These are phyloP conservation scores for Suhomyces sp. DNA, from an alignment of 805 yeast species.

Conservation along the genomic window DNA sequence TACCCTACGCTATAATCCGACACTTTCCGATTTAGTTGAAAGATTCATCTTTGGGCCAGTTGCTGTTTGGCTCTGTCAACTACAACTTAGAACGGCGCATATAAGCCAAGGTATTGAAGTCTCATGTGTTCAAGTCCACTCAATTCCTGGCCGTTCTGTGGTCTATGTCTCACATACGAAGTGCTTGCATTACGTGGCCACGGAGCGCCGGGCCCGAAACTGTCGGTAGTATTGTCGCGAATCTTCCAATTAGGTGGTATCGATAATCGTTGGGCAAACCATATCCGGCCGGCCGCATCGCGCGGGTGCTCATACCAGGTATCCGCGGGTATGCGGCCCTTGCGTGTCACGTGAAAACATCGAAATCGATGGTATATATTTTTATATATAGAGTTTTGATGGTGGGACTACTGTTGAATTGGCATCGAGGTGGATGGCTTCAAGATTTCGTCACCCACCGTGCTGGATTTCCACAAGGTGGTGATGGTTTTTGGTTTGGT, in stretches of 20 bases:
- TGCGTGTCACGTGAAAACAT: background rate
- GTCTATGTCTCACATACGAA: background rate
- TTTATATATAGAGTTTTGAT: background rate
- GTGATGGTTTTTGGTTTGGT: constrained; percentile 78
- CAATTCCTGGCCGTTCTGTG: background rate
- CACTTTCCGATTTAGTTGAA: background rate
- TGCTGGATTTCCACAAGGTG: constrained; percentile 58
- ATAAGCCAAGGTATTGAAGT: background rate
- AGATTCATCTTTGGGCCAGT: background rate
- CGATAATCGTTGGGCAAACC: background rate
- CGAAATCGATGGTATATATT: background rate
- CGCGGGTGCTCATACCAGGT: background rate
- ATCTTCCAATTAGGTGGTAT: background rate
- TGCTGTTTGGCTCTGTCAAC: background rate
- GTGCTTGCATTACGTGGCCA: background rate
- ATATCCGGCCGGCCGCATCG: background rate
- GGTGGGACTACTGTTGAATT: constrained; percentile 41
- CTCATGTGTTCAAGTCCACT: background rate
- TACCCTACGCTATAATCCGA: background rate
- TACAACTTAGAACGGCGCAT: background rate
- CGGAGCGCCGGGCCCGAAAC: background rate
- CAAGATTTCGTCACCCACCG: constrained; percentile 42
- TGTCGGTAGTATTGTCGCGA: background rate
- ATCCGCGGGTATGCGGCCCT: background rate
- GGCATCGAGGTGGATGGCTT: constrained; percentile 69